These are phyloP conservation scores for Crotalaria pallida DNA, from an alignment of 306 rosid species.

Conservation along the genomic window DNA sequence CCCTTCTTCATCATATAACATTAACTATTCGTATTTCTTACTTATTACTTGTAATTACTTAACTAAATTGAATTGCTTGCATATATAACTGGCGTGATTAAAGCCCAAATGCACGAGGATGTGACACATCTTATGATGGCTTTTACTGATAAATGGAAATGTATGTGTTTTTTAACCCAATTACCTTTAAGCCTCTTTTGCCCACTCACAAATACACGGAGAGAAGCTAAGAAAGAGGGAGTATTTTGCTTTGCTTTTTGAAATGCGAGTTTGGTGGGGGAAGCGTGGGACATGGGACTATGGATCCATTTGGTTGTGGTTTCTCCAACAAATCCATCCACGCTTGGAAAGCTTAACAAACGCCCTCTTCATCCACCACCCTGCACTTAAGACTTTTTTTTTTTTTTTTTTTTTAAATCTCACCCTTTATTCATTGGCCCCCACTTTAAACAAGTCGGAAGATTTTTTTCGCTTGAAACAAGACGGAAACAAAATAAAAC, in stretches of 20 bases:
- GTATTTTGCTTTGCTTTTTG: neutral
- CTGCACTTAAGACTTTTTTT: conserved; percentile 49
- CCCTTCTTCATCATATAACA: no score
- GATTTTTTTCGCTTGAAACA: no score
- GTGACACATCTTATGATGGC: neutral
- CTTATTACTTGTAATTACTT: no score
- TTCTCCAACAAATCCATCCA: conserved; percentile 76
- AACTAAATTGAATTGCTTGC: neutral
- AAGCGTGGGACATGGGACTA: conserved; percentile 55
- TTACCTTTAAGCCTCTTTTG: neutral
- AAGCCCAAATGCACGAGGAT: conserved; percentile 7
- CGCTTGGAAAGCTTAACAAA: conserved; percentile 65
- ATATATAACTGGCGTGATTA: conserved; percentile 6
- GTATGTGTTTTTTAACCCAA: neutral
- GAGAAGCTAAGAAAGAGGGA: neutral
- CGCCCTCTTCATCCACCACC: conserved; percentile 40
- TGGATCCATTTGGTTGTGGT: conserved; percentile 91
- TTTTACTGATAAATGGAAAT: neutral
- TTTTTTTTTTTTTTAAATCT: no score
- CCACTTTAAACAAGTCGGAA: no score
- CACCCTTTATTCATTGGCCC: no score
- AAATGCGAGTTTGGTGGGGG: conserved; percentile 40
- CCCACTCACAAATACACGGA: neutral
- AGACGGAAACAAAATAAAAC: no score
- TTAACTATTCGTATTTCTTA: neutral